A percentile compares a stretch with the other conserved stretches of the same genome.
These are phyloP conservation scores for Trichoderma oligosporum DNA, from an alignment of 2,329 filamentous ascomycete genomes.

Conservation along the genomic window DNA sequence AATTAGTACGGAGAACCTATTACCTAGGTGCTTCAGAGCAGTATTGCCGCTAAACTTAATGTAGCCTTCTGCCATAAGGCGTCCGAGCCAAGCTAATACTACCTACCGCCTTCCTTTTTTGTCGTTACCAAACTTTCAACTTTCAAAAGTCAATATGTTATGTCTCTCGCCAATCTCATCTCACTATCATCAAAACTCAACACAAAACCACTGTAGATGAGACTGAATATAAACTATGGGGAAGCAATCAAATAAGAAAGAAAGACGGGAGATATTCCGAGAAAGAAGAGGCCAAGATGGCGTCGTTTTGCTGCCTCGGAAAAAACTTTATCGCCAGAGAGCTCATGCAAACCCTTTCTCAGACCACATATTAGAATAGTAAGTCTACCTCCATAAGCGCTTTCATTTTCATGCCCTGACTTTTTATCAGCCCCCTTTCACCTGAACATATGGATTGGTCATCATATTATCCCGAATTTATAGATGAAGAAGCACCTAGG, in stretches of 20 bases:
- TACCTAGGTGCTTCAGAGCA: neutral
- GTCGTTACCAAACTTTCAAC: conserved; percentile 13
- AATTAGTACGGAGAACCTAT: neutral
- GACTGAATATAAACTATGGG: conserved; percentile 25
- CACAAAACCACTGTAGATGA: neutral
- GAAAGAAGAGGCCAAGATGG: conserved; percentile 50
- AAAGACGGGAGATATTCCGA: conserved; percentile 65
- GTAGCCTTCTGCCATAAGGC: neutral
- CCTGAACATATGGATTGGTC: conserved; percentile 92
- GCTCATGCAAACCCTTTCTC: conserved; percentile 98
- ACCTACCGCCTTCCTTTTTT: conserved; percentile 30
- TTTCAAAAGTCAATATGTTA: too few relatives aligned
- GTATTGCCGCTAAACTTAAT: neutral
- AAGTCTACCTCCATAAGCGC: conserved; percentile 26
- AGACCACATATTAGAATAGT: conserved; percentile 88
- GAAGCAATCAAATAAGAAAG: conserved; percentile 50
- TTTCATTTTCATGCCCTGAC: conserved; percentile 6
- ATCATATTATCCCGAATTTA: conserved; percentile 72
- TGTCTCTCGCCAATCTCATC: conserved; percentile 22
- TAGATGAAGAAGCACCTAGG: conserved; percentile 38
- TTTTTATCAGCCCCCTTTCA: conserved; percentile 60
- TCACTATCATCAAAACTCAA: conserved; percentile 12
- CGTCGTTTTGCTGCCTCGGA: conserved; percentile 69
- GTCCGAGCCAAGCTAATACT: neutral
- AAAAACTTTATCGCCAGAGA: conserved; percentile 93